phyloP scores from a whole-genome alignment of 331 rosid genomes.

The Acacia concinna region DNA sequence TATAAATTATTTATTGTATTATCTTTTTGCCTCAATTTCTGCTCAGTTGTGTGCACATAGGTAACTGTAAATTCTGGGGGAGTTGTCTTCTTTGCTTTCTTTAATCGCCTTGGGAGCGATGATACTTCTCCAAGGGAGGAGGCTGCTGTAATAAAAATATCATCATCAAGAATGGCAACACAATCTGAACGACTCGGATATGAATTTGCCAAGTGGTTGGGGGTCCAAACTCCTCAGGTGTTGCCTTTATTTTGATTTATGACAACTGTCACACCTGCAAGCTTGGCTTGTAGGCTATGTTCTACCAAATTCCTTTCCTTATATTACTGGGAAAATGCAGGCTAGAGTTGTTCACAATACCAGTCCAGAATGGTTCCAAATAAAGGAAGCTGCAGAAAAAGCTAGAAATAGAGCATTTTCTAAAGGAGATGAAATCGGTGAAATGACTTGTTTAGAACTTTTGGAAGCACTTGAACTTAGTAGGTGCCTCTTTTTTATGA shows the following conservation, averaged over 20 bases:
- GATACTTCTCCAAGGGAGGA: slow-evolving; percentile 60
- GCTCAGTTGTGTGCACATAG: slow-evolving; percentile 53
- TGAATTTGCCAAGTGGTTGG: slow-evolving; percentile 88
- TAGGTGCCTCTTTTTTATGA: slow-evolving; percentile 79
- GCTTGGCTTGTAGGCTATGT: slow-evolving; percentile 12
- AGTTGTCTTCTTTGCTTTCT: slow-evolving; percentile 92
- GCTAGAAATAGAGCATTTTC: slow-evolving; percentile 70
- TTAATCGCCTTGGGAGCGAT: slow-evolving; percentile 49
- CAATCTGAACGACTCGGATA: slow-evolving; percentile 96
- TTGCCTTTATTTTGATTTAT: slow-evolving; percentile 17
- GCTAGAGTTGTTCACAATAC: slow-evolving; percentile 86
- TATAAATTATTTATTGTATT: slow-evolving; percentile 24
- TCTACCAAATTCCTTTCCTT: slow-evolving; percentile 16
- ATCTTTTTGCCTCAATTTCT: slow-evolving; percentile 29
- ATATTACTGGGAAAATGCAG: slow-evolving; percentile 50
- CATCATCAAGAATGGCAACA: slow-evolving; percentile 93
- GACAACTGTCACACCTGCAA: slow-evolving; percentile 18
- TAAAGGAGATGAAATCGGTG: slow-evolving; percentile 81
- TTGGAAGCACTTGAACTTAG: slow-evolving; percentile 98
- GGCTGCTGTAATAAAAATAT: slow-evolving; percentile 84
- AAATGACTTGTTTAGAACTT: slow-evolving; percentile 88
- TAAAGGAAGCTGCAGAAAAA: slow-evolving; percentile 90
- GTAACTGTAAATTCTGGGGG: slow-evolving; percentile 96
- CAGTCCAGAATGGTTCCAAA: slow-evolving; percentile 83
- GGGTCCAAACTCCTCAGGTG: slow-evolving; percentile 90